Percentiles rank a stretch among this genome's conserved stretches.
phyloP scores from a whole-genome alignment of 768 basidiomycete genomes.

The Rhizopogon vulgaris region DNA sequence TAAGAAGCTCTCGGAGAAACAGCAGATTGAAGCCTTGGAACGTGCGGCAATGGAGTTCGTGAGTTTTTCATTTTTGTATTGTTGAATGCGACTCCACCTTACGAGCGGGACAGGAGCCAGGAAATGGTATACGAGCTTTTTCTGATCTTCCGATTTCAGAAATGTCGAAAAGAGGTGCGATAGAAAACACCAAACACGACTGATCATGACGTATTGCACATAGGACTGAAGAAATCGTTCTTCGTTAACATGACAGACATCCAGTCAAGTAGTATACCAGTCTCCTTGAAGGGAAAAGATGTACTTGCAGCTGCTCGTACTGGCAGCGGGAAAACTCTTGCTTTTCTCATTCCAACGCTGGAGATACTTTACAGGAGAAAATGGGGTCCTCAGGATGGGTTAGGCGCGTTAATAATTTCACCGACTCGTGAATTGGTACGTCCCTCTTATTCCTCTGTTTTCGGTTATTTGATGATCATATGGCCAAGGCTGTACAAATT shows the following conservation, averaged over 20 bases:
- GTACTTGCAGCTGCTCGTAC: slow-evolving; percentile 66
- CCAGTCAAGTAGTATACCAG: slow-evolving; percentile 53
- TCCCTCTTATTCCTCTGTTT: slow-evolving; percentile 4
- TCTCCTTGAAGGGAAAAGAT: slow-evolving; percentile 56
- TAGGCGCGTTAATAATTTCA: slow-evolving; percentile 88
- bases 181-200: neutral
- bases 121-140: slow-evolving; percentile 48
- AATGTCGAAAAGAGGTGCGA: slow-evolving; percentile 62
- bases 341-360: slow-evolving; percentile 63
- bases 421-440: slow-evolving; percentile 89
- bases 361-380: slow-evolving; percentile 58
- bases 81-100: neutral
- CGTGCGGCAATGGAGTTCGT: slow-evolving; percentile 46
- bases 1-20: slow-evolving; percentile 42
- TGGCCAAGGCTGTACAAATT: slow-evolving; percentile 87
- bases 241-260: slow-evolving; percentile 87
- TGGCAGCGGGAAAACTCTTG: slow-evolving; percentile 71
- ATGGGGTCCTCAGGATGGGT: slow-evolving; percentile 69
- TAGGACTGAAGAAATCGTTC: slow-evolving; percentile 82
- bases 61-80: slow-evolving; percentile 14
- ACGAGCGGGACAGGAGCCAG: slow-evolving; percentile 38
- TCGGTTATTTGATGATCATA: neutral
- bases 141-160: slow-evolving; percentile 74
- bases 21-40: slow-evolving; percentile 47
- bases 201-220: slow-evolving; percentile 3